Base-by-base conservation (phyloP, 2,329 filamentous ascomycete genomes). In the Aureobasidium sp. region DNA sequence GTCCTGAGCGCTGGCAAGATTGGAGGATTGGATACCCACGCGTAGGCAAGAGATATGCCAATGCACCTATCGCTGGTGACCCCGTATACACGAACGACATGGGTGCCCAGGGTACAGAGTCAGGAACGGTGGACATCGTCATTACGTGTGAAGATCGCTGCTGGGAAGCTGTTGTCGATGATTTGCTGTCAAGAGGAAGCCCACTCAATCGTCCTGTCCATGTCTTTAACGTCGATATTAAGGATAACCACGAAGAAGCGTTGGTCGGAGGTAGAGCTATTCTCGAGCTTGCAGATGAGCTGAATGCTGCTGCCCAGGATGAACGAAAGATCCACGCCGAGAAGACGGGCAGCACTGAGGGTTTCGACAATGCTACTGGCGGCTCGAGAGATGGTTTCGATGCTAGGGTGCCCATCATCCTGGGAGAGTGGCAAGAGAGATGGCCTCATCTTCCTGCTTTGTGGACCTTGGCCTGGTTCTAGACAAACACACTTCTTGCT, bases 201-300 rank as follows among this genome's bases (percentile, higher is more conserved):
- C 88, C 90, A 3, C 80, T 99, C 63, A 99, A 99, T 74, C 82
- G 91, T 2, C 92, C 94, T 0, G 94, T 99, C 0, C 94, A 99
- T 72, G 90, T 99, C 62, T 96, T 99, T 80, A 99, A 99, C 70
- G 88, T 99, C 61, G 94, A 99, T 73, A 99, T 99, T 71, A 93
- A 89, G 74, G 94, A 99, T 76, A 99, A 97, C 71, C 94, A 97
- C 71, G 93, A 99, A 74, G 94, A 99, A 75, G 94, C 94, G 0
- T 81, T 93, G 26, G 84, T 97, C 2, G 94, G 94, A 10, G 94
- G 94, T 1, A 86, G 88, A 67, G 94, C 90, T 48, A 99, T 99
- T 63, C 81, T 97, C 41, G 94, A 99, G 71, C 81, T 99, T 39
- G 94, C 94, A 0, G 85, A 93, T 70, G 86, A 85, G 36, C 78